These are phyloP conservation scores for Botrytis porri DNA, from an alignment of 2,329 filamentous ascomycete species.

Conservation along the genomic window DNA sequence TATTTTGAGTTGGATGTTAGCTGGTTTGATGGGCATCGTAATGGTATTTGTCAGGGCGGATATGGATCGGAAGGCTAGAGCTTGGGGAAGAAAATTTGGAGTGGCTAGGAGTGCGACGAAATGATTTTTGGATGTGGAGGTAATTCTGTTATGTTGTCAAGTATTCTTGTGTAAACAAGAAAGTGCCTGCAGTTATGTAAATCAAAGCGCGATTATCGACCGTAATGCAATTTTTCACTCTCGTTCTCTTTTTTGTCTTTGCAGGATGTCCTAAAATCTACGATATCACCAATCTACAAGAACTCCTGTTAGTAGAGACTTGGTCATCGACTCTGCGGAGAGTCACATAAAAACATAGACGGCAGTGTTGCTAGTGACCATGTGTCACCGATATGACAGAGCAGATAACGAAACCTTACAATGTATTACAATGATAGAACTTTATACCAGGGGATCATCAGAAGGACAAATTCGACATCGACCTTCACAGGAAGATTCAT, in stretches of 20 bases:
- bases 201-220: neutral
- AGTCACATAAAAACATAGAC: neutral
- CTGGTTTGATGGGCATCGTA: slow-evolving; percentile 5
- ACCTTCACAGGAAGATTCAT: neutral
- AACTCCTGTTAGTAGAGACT: neutral
- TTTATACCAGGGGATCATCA: neutral
- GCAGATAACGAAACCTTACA: neutral
- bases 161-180: neutral
- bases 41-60: slow-evolving; percentile 15
- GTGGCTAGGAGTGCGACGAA: neutral
- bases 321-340: neutral
- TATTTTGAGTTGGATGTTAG: neutral
- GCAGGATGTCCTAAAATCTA: neutral
- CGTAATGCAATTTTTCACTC: neutral
- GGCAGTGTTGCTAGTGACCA: neutral
- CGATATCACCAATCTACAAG: neutral
- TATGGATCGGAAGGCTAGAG: slow-evolving; percentile 13
- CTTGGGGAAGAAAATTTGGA: slow-evolving; percentile 10
- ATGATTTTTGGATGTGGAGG: neutral
- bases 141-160: neutral
- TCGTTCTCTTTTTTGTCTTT: neutral
- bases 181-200: neutral
- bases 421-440: neutral
- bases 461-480: neutral
- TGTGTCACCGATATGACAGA: neutral